Percentiles rank a stretch among this genome's conserved stretches.
phyloP scores from a whole-genome alignment of 768 basidiomycete species.

The Boletus reticulatus region DNA sequence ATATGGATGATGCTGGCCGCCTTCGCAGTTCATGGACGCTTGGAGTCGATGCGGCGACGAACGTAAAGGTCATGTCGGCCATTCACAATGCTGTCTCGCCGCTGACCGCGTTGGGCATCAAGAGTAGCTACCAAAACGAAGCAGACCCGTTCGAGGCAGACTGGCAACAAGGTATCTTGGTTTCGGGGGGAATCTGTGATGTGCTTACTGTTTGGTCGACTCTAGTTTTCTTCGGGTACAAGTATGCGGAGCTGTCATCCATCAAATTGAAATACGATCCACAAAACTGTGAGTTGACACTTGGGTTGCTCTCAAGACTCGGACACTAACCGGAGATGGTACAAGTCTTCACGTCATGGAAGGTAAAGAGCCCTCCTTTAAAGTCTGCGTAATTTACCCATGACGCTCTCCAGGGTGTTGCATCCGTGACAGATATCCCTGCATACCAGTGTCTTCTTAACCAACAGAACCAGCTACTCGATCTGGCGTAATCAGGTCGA shows the following conservation, averaged over 20 bases:
- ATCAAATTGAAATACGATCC: conserved; percentile 26
- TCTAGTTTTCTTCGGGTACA: conserved; percentile 23
- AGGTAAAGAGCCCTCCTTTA: conserved; percentile 6
- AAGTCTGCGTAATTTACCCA: not conserved
- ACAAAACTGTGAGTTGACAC: conserved; percentile 11
- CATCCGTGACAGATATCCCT: not conserved
- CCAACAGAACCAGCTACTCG: conserved; percentile 2
- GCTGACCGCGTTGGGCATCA: conserved; percentile 14
- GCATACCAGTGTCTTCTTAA: conserved; percentile 2
- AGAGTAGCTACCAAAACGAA: conserved; percentile 25
- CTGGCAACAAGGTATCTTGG: conserved; percentile 17
- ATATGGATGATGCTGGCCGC: not conserved
- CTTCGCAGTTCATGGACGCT: conserved; percentile 14
- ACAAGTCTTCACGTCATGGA: conserved; percentile 17
- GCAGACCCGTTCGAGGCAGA: conserved; percentile 15
- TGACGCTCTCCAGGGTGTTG: conserved; percentile 2
- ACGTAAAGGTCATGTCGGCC: not conserved
- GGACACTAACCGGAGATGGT: not conserved
- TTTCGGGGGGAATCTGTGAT: not conserved
- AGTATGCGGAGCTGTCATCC: conserved; percentile 10
- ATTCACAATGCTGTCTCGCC: conserved; percentile 10
- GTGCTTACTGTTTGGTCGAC: not conserved
- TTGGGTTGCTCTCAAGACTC: not conserved
- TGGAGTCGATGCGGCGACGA: not conserved
- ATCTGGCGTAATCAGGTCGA: not conserved